Percentiles rank a stretch among this genome's conserved stretches.
phyloP scores from a whole-genome alignment of 768 basidiomycete genomes.

The Pleurotus giganteus region DNA sequence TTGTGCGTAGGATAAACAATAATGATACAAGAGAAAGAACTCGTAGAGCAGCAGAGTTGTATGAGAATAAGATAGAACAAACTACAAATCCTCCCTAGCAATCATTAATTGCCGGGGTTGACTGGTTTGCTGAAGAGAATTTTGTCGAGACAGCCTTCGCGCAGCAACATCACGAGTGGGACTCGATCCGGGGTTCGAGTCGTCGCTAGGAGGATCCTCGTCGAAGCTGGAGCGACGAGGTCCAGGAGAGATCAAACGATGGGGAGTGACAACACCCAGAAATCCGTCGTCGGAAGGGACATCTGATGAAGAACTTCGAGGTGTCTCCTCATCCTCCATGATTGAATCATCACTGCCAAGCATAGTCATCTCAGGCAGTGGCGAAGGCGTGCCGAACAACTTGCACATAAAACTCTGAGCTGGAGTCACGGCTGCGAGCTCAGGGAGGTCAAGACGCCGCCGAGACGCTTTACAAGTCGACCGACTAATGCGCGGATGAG shows the following conservation, averaged over 20 bases:
- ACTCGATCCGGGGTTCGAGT: slow-evolving; percentile 40
- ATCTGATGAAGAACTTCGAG: slow-evolving; percentile 18
- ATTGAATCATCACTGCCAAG: slow-evolving; percentile 47
- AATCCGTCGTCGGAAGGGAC: slow-evolving; percentile 66
- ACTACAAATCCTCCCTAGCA: not conserved
- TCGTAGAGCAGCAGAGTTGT: not conserved
- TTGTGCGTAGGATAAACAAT: not conserved
- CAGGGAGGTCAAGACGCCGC: slow-evolving; percentile 7
- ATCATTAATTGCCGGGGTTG: not conserved
- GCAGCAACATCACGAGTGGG: slow-evolving; percentile 44
- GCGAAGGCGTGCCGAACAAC: not conserved
- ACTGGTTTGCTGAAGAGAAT: slow-evolving; percentile 16
- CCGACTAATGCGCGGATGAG: slow-evolving; percentile 7
- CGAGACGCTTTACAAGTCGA: slow-evolving; percentile 13
- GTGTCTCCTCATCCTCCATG: slow-evolving; percentile 20
- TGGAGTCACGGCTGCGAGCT: not conserved
- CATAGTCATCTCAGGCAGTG: slow-evolving; percentile 1
- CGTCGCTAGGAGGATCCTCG: slow-evolving; percentile 45
- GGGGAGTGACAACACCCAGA: slow-evolving; percentile 68
- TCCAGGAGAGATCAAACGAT: slow-evolving; percentile 62
- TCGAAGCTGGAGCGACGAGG: slow-evolving; percentile 36
- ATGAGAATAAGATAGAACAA: not conserved
- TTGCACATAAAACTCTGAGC: not conserved
- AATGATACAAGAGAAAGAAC: not conserved
- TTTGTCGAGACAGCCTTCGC: slow-evolving; percentile 35